Percentiles rank a stretch among this genome's conserved stretches.
Conservation (phyloP, 148 eudicot species). For the Drosera capensis region DNA sequence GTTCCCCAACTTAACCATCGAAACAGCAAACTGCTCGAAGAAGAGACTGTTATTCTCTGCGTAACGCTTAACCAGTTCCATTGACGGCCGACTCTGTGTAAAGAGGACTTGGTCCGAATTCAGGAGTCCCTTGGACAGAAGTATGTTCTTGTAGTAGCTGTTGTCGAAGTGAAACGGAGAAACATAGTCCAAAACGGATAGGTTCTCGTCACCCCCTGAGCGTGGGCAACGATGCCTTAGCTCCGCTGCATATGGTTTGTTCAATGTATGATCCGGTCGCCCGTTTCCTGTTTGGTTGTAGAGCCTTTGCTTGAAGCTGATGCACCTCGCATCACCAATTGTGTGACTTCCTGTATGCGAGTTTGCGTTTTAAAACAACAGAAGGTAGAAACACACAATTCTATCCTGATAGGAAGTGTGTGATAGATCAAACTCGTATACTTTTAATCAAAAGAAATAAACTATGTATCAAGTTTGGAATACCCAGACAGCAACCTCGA, state of each 20-base stretch:
- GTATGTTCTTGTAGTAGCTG: conserved; percentile 1
- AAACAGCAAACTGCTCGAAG: conserved; percentile 67
- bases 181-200: not conserved
- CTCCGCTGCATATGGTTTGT: conserved; percentile 2
- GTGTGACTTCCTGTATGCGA: conserved; percentile 13
- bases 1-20: conserved; percentile 70
- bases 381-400: no score
- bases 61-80: conserved; percentile 33
- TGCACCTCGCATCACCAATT: conserved; percentile 12
- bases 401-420: no score
- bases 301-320: conserved; percentile 4
- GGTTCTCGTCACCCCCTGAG: not conserved
- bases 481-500: not conserved
- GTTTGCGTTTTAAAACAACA: no score
- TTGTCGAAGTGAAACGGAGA: not conserved
- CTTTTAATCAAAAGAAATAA: no score
- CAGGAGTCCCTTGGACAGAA: conserved; percentile 1
- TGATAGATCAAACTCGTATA: no score
- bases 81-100: conserved; percentile 22
- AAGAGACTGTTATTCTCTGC: conserved; percentile 35
- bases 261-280: conserved; percentile 30
- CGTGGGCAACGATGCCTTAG: not conserved
- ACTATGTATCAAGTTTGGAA: not conserved
- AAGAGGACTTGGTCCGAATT: conserved; percentile 7
- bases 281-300: conserved; percentile 21